A percentile compares a stretch with the other conserved stretches of the same genome.
phyloP scores from a whole-genome alignment of 2,329 filamentous ascomycete genomes.

The Trichoderma oligosporum region DNA sequence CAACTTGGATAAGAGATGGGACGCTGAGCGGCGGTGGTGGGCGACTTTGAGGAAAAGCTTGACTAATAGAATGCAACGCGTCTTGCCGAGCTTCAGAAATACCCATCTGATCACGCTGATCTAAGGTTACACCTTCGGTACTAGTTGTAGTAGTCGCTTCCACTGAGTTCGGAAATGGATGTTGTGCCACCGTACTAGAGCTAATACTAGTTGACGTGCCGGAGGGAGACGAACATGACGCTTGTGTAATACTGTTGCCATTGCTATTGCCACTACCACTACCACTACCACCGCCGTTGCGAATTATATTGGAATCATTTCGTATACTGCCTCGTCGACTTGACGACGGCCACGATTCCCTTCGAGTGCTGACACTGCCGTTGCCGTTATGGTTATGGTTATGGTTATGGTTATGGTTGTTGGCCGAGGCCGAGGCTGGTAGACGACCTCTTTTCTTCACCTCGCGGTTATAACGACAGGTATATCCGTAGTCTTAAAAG shows the following conservation, averaged over 20 bases:
- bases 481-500: slow-evolving; percentile 36
- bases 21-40: slow-evolving; percentile 23
- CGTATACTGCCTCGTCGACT: slow-evolving; percentile 13
- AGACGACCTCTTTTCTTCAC: slow-evolving; percentile 38
- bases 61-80: slow-evolving; percentile 7
- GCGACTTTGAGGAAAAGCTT: slow-evolving; percentile 15
- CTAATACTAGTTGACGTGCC: slow-evolving; percentile 9
- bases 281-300: background rate
- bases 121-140: background rate
- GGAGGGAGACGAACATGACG: slow-evolving; percentile 12
- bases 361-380: background rate
- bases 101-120: background rate
- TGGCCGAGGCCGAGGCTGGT: slow-evolving; percentile 26
- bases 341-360: slow-evolving; percentile 13
- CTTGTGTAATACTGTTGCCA: background rate
- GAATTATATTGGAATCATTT: background rate
- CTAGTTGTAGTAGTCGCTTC: slow-evolving; percentile 3
- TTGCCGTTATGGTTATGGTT: background rate
- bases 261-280: background rate
- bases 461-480: slow-evolving; percentile 36
- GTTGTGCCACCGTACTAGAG: slow-evolving; percentile 7
- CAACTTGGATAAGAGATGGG: slow-evolving; percentile 24
- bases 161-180: background rate
- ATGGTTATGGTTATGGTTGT: too few species aligned
- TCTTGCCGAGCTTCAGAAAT: background rate